Conservation (phyloP, 352 stramenopile genomes). For the Phytophthora pisi region DNA sequence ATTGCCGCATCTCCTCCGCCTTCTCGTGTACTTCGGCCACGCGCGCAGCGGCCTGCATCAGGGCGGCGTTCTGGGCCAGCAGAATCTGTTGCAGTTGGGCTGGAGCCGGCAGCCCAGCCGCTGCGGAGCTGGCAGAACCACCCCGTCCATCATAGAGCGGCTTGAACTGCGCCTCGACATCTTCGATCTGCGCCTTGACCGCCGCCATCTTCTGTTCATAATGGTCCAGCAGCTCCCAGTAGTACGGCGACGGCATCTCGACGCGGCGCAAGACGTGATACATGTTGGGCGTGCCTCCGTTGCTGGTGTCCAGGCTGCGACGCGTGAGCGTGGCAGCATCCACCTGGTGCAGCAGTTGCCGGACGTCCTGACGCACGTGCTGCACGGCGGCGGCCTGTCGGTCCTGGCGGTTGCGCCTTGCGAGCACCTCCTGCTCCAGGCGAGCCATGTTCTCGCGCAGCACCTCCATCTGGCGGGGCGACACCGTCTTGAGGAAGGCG, state of each 20-base stretch:
- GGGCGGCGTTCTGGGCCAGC: constrained; percentile 71
- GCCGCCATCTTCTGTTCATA: constrained; percentile 76
- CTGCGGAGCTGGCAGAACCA: constrained; percentile 4
- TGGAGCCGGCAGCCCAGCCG: constrained; percentile 29
- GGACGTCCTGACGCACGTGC: constrained; percentile 72
- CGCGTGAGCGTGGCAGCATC: constrained; percentile 69
- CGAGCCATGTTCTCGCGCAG: constrained; percentile 62
- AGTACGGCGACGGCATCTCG: constrained; percentile 82
- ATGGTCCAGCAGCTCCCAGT: constrained; percentile 76
- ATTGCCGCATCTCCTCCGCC: constrained; percentile 71
- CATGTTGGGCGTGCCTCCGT: constrained; percentile 41
- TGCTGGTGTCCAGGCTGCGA: constrained; percentile 65
- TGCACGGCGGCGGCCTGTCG: constrained; percentile 65
- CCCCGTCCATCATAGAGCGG: constrained; percentile 47
- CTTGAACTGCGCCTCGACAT: constrained; percentile 70
- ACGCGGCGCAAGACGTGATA: constrained; percentile 75
- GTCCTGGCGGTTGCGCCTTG: constrained; percentile 62
- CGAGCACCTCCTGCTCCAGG: constrained; percentile 70
- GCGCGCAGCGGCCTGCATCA: constrained; percentile 78
- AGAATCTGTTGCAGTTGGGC: constrained; percentile 74
- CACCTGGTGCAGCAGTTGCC: constrained; percentile 77
- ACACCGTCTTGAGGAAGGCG: constrained; percentile 76
- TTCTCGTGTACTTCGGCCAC: constrained; percentile 82
- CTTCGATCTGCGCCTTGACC: constrained; percentile 80
- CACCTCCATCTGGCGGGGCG: constrained; percentile 53